Evolutionary conservation across 176 grass and related monocot species (phyloP), one percentile per base, ranked within the genome.

Genomic region (Oryza longistaminata): DNA sequence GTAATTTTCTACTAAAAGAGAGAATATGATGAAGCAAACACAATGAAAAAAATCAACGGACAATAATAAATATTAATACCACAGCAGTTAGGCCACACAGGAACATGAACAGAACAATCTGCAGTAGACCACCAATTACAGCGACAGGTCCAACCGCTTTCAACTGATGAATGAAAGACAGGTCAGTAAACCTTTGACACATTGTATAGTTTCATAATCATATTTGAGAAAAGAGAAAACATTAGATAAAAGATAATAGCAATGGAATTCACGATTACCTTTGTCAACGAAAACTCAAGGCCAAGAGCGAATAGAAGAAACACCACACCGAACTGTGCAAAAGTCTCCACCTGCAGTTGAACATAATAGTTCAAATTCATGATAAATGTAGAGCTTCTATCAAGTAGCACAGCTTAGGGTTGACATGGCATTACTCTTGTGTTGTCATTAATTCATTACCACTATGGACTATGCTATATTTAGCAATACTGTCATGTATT

Each of bases 261-360:
- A 55, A 83, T 76, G 46, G 29, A 4, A 31, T 70, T 79, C 3
- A 26, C 25, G 15, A 42, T 50, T 92, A 99, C 93, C 93, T 99
- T 99, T 73, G 96, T 78, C 67, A 94, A 55, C 61, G 97, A 99
- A 92, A 99, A 99, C 58, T 99, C 97, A 22, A 99, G 97, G 68
- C 97, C 97, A 55, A 99, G 85, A 66, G 97, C 97, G 35, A 99
- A 99, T 81, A 99, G 97, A 72, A 99, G 97, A 99, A 99, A 99
- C 13, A 96, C 93, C 50, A 99, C 97, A 83, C 97, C 97, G 92
- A 99, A 99, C 7, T 99, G 97, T 64, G 97, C 97, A 92, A 99
- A 91, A 53, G 97, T 99, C 85, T 99, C 97, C 81, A 99, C 97
- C 97, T 99, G 75, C 58, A 90, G 70, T 75, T 77, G 68, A 71